A percentile compares a stretch with the other conserved stretches of the same genome.
Conservation (phyloP, 306 rosid species). For the Myrica gale region DNA sequence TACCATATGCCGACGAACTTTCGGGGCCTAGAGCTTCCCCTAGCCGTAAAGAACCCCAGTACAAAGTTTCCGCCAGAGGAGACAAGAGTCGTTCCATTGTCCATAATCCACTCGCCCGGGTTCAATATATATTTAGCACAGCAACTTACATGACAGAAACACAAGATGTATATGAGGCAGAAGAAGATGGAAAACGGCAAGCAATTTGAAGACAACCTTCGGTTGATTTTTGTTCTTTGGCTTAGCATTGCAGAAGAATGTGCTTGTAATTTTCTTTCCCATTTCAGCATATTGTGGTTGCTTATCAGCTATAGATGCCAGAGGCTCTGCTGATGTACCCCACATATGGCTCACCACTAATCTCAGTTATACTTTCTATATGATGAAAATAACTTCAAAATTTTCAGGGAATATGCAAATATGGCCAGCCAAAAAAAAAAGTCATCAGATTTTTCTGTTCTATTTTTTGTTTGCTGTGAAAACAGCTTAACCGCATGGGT, state of each 20-base stretch:
- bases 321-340: no score
- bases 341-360: no score
- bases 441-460: no score
- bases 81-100: constrained; percentile 11
- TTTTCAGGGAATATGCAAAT: no score
- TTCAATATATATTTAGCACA: neutral
- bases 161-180: neutral
- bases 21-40: neutral
- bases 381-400: no score
- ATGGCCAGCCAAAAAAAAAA: no score
- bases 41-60: constrained; percentile 39
- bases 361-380: no score
- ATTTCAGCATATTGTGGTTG: no score
- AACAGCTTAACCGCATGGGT: no score
- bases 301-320: no score
- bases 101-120: neutral
- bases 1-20: neutral
- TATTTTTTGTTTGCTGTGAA: no score
- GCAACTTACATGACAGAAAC: neutral
- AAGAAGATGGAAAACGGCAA: neutral
- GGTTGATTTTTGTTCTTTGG: neutral
- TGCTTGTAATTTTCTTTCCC: no score
- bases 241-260: neutral
- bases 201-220: neutral
- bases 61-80: constrained; percentile 25